Percentiles rank a stretch among this genome's conserved stretches.
Conservation (phyloP, 495 filamentous ascomycete genomes). For the Mytilinidion resinicola region DNA sequence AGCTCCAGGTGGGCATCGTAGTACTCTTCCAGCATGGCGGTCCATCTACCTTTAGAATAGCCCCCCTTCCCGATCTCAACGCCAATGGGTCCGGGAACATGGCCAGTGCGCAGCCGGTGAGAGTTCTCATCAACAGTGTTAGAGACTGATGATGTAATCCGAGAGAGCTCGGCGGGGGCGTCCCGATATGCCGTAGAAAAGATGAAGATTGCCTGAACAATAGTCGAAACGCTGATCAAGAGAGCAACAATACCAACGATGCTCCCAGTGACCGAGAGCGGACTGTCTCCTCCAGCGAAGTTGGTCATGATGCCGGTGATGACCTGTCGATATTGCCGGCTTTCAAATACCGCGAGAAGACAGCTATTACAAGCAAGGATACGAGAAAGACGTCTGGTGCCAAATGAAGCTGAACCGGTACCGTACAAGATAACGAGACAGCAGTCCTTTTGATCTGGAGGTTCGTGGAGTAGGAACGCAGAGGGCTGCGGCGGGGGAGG, state of each 20-base stretch:
- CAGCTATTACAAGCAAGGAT: no score
- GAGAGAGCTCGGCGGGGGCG: constrained; percentile 6
- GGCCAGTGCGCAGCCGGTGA: constrained; percentile 1
- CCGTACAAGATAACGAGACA: no score
- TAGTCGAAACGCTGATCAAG: constrained; percentile 8
- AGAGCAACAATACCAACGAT: constrained; percentile 18
- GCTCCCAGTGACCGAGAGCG: constrained; percentile 8
- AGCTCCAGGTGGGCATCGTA: constrained; percentile 15
- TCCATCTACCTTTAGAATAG: constrained; percentile 8
- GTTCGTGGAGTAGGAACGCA: no score
- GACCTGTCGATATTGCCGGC: no score
- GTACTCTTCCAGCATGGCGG: constrained; percentile 16
- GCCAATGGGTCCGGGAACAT: constrained; percentile 8
- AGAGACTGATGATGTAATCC: constrained; percentile 13
- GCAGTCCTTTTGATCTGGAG: no score
- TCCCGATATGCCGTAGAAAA: constrained; percentile 14
- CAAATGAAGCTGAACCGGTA: no score
- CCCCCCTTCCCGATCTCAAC: constrained; percentile 9
- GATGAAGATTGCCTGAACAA: constrained; percentile 6
- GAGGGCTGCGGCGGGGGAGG: no score
- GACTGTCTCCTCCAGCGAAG: constrained; percentile 11
- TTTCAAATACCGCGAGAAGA: no score
- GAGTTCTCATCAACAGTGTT: constrained; percentile 19
- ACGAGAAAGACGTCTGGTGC: no score
- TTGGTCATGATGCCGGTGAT: not conserved